Evolutionary conservation across 192 early-diverging fungal species (phyloP).

Genomic region (Entomortierella chlamydospora): DNA sequence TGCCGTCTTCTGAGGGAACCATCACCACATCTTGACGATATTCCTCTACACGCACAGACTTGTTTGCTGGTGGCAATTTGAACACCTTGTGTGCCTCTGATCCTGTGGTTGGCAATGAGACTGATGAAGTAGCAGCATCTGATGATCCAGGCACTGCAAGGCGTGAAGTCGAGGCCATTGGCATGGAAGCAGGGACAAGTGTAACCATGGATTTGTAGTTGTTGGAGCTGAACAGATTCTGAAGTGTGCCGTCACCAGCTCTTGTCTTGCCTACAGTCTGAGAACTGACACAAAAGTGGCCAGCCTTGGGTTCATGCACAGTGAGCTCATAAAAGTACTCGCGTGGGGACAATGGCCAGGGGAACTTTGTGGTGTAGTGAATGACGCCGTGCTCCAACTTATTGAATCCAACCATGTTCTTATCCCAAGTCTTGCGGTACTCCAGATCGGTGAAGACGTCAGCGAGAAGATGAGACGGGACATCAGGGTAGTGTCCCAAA

Average conservation of each 20-base stretch:
- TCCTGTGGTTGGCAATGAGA: conserved; percentile 32
- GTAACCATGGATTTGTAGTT: conserved; percentile 57
- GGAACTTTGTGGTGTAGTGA: conserved; percentile 62
- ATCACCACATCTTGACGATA: conserved; percentile 64
- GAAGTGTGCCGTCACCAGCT: conserved; percentile 27
- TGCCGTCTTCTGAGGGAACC: conserved; percentile 51
- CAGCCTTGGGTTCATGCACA: conserved; percentile 42
- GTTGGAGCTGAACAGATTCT: conserved; percentile 33
- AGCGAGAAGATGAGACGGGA: conserved; percentile 54
- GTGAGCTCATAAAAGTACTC: conserved; percentile 64
- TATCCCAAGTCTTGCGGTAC: conserved; percentile 66
- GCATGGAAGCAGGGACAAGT: conserved; percentile 24
- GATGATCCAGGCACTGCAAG: conserved; percentile 28
- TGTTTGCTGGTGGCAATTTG: conserved; percentile 52
- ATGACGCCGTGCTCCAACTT: conserved; percentile 51
- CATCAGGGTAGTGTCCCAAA: conserved; percentile 57
- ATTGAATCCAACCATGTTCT: conserved; percentile 61
- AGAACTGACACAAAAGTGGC: conserved; percentile 49
- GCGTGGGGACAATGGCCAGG: conserved; percentile 61
- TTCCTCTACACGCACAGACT: conserved; percentile 59
- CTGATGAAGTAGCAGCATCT: conserved; percentile 26
- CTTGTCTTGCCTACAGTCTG: conserved; percentile 51
- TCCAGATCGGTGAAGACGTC: conserved; percentile 65
- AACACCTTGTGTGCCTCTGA: conserved; percentile 33
- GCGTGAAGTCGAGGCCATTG: not conserved